phyloP scores from a whole-genome alignment of 805 yeast species.

The Saccharomycopsis sp. region DNA sequence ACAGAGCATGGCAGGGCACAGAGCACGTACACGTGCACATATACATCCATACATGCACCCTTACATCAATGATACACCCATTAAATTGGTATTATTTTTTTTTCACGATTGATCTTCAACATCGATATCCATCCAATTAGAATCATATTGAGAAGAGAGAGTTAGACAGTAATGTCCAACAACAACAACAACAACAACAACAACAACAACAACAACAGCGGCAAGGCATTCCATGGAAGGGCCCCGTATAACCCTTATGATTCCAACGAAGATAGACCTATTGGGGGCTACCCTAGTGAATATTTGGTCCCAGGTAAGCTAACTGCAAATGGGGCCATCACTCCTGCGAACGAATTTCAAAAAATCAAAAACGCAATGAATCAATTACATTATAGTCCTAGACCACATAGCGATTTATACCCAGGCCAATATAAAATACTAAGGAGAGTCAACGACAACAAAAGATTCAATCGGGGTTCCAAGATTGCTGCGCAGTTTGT shows the following conservation, averaged over 20 bases:
- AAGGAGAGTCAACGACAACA: slow-evolving; percentile 43
- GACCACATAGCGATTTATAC: slow-evolving; percentile 66
- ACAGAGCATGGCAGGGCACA: too few relatives aligned
- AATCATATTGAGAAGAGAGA: too few relatives aligned
- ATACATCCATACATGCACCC: too few relatives aligned
- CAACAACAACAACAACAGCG: too few relatives aligned
- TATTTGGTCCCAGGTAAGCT: slow-evolving; percentile 58
- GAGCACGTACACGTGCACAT: too few relatives aligned
- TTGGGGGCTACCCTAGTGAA: slow-evolving; percentile 83
- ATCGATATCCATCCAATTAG: too few relatives aligned
- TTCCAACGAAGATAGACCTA: slow-evolving; percentile 66
- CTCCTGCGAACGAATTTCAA: slow-evolving; percentile 58
- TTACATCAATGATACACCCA: too few relatives aligned
- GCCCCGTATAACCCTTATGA: slow-evolving; percentile 87
- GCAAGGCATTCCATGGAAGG: slow-evolving; percentile 27
- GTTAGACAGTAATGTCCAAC: too few relatives aligned
- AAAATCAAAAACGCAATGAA: slow-evolving; percentile 69
- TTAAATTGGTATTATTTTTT: too few relatives aligned
- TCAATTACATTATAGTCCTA: slow-evolving; percentile 64
- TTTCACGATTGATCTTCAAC: too few relatives aligned
- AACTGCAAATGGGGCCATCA: slow-evolving; percentile 46
- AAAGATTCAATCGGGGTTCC: slow-evolving; percentile 53
- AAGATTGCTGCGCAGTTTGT: slow-evolving; percentile 46
- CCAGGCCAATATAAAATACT: slow-evolving; percentile 76
- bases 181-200: too few relatives aligned